phyloP scores from a whole-genome alignment of 1,284 basidiomycete species.

The Moesziomyces parantarcticus region DNA sequence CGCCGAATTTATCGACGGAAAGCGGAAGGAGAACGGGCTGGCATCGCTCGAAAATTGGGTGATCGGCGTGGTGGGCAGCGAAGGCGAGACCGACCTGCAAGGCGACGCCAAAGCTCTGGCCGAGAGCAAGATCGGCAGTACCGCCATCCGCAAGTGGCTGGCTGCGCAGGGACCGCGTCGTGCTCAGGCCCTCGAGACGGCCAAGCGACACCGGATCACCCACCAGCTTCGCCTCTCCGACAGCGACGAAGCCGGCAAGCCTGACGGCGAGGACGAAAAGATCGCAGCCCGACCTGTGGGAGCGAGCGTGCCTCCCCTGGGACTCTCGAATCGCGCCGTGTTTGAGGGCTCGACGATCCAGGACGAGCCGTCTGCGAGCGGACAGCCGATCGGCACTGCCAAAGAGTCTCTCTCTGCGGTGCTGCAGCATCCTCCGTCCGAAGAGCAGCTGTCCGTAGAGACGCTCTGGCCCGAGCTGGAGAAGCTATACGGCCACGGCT shows the following conservation, averaged over 20 bases:
- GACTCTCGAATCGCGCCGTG: conserved; percentile 64
- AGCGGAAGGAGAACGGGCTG: conserved; percentile 50
- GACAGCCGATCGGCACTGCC: conserved; percentile 46
- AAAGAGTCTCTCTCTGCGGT: conserved; percentile 37
- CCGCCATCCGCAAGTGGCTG: conserved; percentile 63
- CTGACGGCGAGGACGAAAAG: conserved; percentile 2
- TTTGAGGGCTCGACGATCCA: conserved; percentile 37
- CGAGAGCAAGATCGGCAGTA: conserved; percentile 64
- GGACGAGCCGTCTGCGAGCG: conserved; percentile 39
- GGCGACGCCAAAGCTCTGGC: conserved; percentile 57
- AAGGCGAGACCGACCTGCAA: conserved; percentile 54
- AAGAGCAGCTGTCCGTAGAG: conserved; percentile 77
- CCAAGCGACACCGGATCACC: conserved; percentile 14
- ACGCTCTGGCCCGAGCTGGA: conserved; percentile 97
- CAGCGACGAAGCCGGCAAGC: background rate
- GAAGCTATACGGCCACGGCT: conserved; percentile 97
- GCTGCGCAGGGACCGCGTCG: conserved; percentile 26
- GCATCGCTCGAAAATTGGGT: conserved; percentile 44
- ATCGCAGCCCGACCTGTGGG: conserved; percentile 43
- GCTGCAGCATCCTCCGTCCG: conserved; percentile 69
- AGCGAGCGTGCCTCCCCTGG: conserved; percentile 62
- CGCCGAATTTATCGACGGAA: conserved; percentile 54
- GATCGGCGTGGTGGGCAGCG: conserved; percentile 60
- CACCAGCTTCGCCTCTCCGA: conserved; percentile 23
- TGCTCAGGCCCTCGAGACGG: conserved; percentile 31